Evolutionary conservation across 108 stramenopile species (phyloP).

Genomic region (Thalassiosira profunda): DNA sequence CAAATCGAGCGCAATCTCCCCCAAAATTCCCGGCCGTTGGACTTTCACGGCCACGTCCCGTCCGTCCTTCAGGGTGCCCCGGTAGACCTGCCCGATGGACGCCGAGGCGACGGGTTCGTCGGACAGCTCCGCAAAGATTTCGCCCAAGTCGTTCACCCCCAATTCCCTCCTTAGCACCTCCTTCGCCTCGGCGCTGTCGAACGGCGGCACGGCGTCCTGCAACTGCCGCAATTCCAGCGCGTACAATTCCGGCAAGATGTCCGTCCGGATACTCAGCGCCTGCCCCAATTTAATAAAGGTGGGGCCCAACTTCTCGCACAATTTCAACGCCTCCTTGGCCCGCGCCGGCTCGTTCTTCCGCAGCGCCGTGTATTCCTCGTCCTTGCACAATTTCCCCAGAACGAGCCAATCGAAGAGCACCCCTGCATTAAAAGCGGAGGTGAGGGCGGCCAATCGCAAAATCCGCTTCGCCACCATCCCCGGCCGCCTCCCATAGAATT

Average conservation of each 20-base stretch:
- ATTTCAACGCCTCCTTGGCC: constrained; percentile 63
- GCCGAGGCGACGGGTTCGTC: constrained; percentile 70
- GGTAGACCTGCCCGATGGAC: constrained; percentile 81
- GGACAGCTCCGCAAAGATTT: constrained; percentile 49
- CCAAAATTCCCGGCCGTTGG: constrained; percentile 92
- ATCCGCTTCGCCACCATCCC: constrained; percentile 63
- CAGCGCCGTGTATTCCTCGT: constrained; percentile 68
- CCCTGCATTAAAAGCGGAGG: constrained; percentile 66
- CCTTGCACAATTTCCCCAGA: constrained; percentile 61
- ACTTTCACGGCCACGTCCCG: constrained; percentile 94
- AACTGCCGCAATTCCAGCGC: constrained; percentile 81
- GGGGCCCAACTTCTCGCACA: constrained; percentile 81
- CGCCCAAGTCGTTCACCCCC: constrained; percentile 42
- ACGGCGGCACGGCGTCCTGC: constrained; percentile 90
- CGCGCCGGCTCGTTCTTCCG: constrained; percentile 70
- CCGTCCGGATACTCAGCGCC: constrained; percentile 86
- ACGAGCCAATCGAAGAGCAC: constrained; percentile 81
- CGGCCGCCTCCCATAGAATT: constrained; percentile 65
- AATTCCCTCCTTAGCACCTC: constrained; percentile 65
- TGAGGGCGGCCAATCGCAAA: constrained; percentile 53
- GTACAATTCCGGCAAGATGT: constrained; percentile 83
- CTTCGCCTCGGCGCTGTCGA: constrained; percentile 62
- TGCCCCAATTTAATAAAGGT: constrained; percentile 93
- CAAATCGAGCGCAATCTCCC: constrained; percentile 92
- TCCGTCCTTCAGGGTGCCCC: constrained; percentile 44